A percentile compares a stretch with the other conserved stretches of the same genome.
phyloP scores from a whole-genome alignment of 805 yeast genomes.

The Saccharomycopsis capsularis region DNA sequence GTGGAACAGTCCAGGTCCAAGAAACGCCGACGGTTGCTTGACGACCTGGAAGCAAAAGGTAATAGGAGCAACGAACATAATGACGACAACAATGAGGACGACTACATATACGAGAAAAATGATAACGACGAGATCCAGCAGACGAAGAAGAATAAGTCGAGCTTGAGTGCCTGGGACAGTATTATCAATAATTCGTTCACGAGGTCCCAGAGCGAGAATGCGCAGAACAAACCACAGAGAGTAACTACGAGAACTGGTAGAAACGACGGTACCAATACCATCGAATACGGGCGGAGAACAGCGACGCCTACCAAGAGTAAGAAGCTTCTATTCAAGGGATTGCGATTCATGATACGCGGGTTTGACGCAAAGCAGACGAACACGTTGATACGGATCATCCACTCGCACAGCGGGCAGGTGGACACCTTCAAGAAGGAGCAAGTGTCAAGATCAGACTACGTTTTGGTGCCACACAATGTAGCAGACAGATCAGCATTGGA shows the following conservation, averaged over 20 bases:
- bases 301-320: not conserved
- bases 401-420: slow-evolving; percentile 15
- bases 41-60: not conserved
- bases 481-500: slow-evolving; percentile 24
- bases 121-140: slow-evolving; percentile 9
- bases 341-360: slow-evolving; percentile 7
- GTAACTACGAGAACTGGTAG: not conserved
- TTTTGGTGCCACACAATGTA: slow-evolving; percentile 21
- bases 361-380: slow-evolving; percentile 6
- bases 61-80: slow-evolving; percentile 21
- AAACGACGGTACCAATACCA: not conserved
- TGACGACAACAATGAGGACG: slow-evolving; percentile 2
- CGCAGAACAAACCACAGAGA: not conserved
- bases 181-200: slow-evolving; percentile 6
- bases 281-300: too few relatives aligned
- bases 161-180: slow-evolving; percentile 19
- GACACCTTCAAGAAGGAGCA: not conserved
- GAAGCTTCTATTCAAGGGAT: slow-evolving; percentile 7
- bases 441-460: slow-evolving; percentile 3
- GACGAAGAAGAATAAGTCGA: slow-evolving; percentile 16
- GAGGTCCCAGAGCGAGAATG: not conserved
- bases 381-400: slow-evolving; percentile 11
- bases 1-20: not conserved
- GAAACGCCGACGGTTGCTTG: slow-evolving; percentile 21
- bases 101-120: slow-evolving; percentile 7